A percentile compares a stretch with the other conserved stretches of the same genome.
phyloP scores from a whole-genome alignment of 306 rosid genomes.

The Luffa acutangula region DNA sequence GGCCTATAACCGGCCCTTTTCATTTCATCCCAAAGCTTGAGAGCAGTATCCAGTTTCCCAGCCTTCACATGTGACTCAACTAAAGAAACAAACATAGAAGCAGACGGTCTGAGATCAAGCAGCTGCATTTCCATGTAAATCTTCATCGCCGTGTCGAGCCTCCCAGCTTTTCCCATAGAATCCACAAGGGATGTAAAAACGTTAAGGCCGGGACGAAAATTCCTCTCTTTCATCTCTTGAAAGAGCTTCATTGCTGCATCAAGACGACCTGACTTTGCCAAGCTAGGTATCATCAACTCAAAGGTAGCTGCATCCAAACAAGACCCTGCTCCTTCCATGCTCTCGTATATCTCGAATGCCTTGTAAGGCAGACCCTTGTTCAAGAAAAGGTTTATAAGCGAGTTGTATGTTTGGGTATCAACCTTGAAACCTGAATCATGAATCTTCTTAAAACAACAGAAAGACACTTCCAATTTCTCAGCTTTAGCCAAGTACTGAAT shows the following conservation, averaged over 20 bases:
- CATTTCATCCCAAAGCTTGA: conserved; percentile 91
- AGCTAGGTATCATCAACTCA: conserved; percentile 82
- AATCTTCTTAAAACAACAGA: conserved; percentile 78
- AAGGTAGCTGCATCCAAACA: conserved; percentile 67
- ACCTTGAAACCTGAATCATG: conserved; percentile 50
- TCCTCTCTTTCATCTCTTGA: conserved; percentile 70
- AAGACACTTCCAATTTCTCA: conserved; percentile 78
- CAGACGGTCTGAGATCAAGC: conserved; percentile 60
- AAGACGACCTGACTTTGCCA: conserved; percentile 89
- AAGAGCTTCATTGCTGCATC: conserved; percentile 87
- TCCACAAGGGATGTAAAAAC: conserved; percentile 71
- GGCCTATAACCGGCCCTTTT: conserved; percentile 81
- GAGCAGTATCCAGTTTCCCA: conserved; percentile 82
- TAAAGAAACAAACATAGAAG: conserved; percentile 54
- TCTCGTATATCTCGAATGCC: conserved; percentile 87
- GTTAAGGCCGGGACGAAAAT: conserved; percentile 47
- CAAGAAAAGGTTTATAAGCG: conserved; percentile 65
- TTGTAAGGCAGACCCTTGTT: conserved; percentile 88
- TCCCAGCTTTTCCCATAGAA: conserved; percentile 92
- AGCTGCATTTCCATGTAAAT: conserved; percentile 84
- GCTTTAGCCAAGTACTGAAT: conserved; percentile 79
- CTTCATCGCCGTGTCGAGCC: conserved; percentile 78
- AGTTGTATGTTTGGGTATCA: conserved; percentile 68
- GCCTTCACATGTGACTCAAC: conserved; percentile 87
- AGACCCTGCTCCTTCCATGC: conserved; percentile 58